Evolutionary conservation across 2,329 filamentous ascomycete genomes (phyloP).

Genomic region (Cordyceps javanica): DNA sequence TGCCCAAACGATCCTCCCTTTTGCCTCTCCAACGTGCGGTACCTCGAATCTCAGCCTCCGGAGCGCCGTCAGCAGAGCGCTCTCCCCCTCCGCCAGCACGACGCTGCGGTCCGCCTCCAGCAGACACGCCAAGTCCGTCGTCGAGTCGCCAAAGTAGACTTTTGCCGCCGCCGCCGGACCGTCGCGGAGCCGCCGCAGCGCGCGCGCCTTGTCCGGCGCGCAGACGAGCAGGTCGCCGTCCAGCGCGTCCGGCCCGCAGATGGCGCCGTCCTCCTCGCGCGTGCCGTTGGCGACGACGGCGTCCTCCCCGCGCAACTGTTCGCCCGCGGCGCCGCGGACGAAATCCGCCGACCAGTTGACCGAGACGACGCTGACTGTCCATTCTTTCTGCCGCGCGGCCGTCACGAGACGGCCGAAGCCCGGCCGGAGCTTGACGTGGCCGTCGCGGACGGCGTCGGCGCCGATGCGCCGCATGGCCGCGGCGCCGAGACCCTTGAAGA

Average conservation of each 20-base stretch:
- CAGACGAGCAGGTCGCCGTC: constrained; percentile 25
- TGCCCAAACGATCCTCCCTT: neutral
- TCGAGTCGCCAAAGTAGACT: constrained; percentile 54
- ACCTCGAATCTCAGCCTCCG: constrained; percentile 32
- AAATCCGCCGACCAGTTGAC: constrained; percentile 47
- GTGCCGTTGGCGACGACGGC: constrained; percentile 40
- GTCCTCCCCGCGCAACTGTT: constrained; percentile 17
- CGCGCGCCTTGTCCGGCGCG: constrained; percentile 40
- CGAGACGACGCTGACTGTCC: constrained; percentile 40
- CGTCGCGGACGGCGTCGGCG: constrained; percentile 25
- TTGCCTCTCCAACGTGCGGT: constrained; percentile 25
- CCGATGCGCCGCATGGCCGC: constrained; percentile 33
- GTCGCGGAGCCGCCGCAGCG: constrained; percentile 26
- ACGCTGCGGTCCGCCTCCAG: constrained; percentile 36
- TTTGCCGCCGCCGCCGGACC: constrained; percentile 13
- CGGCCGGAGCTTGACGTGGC: constrained; percentile 28
- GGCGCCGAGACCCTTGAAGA: constrained; percentile 37
- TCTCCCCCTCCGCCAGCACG: constrained; percentile 35
- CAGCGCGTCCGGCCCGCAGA: constrained; percentile 34
- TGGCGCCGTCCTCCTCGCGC: constrained; percentile 26
- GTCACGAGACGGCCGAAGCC: constrained; percentile 34
- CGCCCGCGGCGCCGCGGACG: constrained; percentile 37
- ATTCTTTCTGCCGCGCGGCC: constrained; percentile 23
- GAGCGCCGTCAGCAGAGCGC: constrained; percentile 31
- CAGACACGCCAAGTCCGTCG: constrained; percentile 50